Base-by-base conservation (phyloP, 2,329 filamentous ascomycete genomes). In the Arthroderma sp. region DNA sequence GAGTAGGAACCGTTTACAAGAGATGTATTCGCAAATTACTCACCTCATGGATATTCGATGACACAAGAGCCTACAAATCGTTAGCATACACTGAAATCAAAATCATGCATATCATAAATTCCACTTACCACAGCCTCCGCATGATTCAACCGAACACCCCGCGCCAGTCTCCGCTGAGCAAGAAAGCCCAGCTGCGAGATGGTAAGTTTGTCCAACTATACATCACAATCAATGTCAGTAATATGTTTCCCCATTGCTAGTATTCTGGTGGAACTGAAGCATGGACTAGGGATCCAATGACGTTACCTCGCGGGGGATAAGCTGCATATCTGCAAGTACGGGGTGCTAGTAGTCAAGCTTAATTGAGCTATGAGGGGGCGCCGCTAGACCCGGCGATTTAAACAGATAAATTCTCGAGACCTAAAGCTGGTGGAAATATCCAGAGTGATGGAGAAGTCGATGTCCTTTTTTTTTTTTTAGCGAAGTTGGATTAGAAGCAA, bases 201-300 rank as follows among this genome's bases (percentile, higher is more conserved):
- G 62, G 83, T 76, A 66, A 96, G 85, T 78, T 96, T 96, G 73
- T 96, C 89, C 59, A 96, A 75, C 89, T 96, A 43, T 33, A 29
- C 5, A 27, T 31, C 8, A 5, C 7, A 22, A 22, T 22, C 15
- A 22, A 22, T 22, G 15, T 22, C 15, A 22, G 15, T 22, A 22
- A 22, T 22, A 22, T 22, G 15, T 22, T 22, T 22, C 15, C 15
- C 15, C 15, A 22, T 22, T 9, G 11, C 11, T 22, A 9, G 29
- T 10, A 28, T 11, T 42, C n/a, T 6, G 30, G 36, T 34, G 31
- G 30, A 52, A 29, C 49, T 32, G 44, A 40, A 43, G 41, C 52
- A 51, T 58, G 44, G 58, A 55, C 9, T 56, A 27, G 40, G 29
- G 27, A 27, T 22, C 31, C 6, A 27, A 5, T 4, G 15, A 32